A percentile compares a stretch with the other conserved stretches of the same genome.
Conservation (phyloP, 1,139 yeast genomes). For the Taphrina populina region DNA sequence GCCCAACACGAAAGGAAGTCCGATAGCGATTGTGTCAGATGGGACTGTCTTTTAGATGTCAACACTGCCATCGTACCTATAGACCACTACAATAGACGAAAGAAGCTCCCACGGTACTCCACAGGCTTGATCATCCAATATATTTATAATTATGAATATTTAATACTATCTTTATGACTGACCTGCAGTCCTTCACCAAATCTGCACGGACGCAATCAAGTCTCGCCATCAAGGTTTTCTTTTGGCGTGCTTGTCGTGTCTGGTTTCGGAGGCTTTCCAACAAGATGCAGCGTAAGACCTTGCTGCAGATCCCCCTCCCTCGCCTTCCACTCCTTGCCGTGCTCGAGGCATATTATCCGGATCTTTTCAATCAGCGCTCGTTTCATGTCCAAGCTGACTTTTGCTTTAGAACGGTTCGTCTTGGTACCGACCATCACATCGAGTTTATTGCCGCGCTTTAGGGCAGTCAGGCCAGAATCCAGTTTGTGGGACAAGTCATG, state of each 20-base stretch:
- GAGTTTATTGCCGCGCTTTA: conserved; percentile 20
- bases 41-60: conserved; percentile 54
- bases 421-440: conserved; percentile 16
- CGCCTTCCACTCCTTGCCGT: conserved; percentile 24
- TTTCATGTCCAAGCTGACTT: not conserved
- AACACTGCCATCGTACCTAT: no score
- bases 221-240: no score
- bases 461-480: conserved; percentile 27
- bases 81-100: no score
- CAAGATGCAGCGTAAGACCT: conserved; percentile 16
- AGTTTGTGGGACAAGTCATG: conserved; percentile 24
- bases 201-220: no score
- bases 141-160: no score
- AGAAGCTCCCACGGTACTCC: no score
- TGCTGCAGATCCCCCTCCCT: conserved; percentile 22
- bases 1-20: conserved; percentile 56
- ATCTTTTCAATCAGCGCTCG: conserved; percentile 2
- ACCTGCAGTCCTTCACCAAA: no score
- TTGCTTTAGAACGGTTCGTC: not conserved
- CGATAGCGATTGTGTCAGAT: conserved; percentile 57
- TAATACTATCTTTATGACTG: no score
- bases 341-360: not conserved
- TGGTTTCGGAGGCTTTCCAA: not conserved
- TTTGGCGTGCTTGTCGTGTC: no score
- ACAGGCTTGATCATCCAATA: no score